Percentiles rank a stretch among this genome's conserved stretches.
These are phyloP conservation scores for Phytophthora europaea DNA, from an alignment of 352 stramenopile species.

Conservation along the genomic window DNA sequence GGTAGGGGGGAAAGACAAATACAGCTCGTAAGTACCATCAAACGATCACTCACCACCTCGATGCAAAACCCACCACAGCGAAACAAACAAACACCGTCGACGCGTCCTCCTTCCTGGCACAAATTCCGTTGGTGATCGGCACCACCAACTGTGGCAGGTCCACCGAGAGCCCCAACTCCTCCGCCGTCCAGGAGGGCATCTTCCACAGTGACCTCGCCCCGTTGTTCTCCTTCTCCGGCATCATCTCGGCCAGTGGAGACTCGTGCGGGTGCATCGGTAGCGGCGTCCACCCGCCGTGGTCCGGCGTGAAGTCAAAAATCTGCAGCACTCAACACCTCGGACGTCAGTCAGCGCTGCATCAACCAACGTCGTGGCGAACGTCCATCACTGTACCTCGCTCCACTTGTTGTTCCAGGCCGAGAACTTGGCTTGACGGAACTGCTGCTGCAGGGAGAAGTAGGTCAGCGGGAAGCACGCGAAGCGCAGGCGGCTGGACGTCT, in stretches of 20 bases:
- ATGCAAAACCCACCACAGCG: slow-evolving; percentile 26
- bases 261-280: slow-evolving; percentile 37
- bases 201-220: slow-evolving; percentile 56
- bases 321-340: slow-evolving; percentile 17
- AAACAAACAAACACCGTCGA: slow-evolving; percentile 58
- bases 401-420: slow-evolving; percentile 87
- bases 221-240: slow-evolving; percentile 39
- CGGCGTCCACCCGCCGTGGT: slow-evolving; percentile 60
- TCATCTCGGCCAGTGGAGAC: slow-evolving; percentile 45
- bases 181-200: slow-evolving; percentile 50
- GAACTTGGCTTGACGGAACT: slow-evolving; percentile 74
- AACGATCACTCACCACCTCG: neutral
- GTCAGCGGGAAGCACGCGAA: slow-evolving; percentile 72
- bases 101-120: slow-evolving; percentile 36
- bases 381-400: slow-evolving; percentile 61
- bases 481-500: slow-evolving; percentile 66
- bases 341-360: neutral
- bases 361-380: neutral
- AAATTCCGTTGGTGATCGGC: slow-evolving; percentile 55
- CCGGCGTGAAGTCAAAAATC: slow-evolving; percentile 80
- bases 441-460: slow-evolving; percentile 80
- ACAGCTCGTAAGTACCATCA: neutral
- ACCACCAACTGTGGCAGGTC: slow-evolving; percentile 57
- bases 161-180: slow-evolving; percentile 57
- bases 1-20: neutral